phyloP scores from a whole-genome alignment of 768 basidiomycete species.

The Pulveroboletus frians region DNA sequence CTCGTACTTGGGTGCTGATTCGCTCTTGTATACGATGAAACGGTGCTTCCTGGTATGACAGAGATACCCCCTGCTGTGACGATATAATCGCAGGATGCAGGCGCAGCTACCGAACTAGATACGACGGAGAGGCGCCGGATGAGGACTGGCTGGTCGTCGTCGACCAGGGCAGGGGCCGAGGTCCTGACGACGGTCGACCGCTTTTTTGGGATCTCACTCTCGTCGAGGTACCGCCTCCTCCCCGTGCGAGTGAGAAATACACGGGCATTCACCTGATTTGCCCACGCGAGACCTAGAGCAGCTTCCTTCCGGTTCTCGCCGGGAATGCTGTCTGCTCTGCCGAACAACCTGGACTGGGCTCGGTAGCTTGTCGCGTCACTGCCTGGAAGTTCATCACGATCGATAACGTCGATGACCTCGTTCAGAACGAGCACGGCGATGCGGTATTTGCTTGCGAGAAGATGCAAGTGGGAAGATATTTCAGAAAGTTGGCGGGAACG shows the following conservation, averaged over 20 bases:
- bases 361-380: constrained; percentile 49
- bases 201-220: constrained; percentile 29
- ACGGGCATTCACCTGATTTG: constrained; percentile 84
- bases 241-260: constrained; percentile 79
- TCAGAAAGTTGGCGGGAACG: constrained; percentile 66
- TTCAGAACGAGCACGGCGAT: constrained; percentile 83
- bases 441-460: constrained; percentile 55
- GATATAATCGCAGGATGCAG: constrained; percentile 69
- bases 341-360: constrained; percentile 75
- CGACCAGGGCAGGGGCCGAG: constrained; percentile 15
- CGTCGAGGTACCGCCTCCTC: constrained; percentile 53
- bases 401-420: constrained; percentile 80
- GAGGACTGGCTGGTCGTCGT: constrained; percentile 44
- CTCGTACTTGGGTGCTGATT: constrained; percentile 9
- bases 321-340: constrained; percentile 52
- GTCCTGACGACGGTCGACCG: constrained; percentile 11
- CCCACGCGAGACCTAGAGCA: constrained; percentile 85
- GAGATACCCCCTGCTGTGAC: constrained; percentile 59
- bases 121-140: constrained; percentile 72
- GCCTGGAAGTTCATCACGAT: constrained; percentile 22
- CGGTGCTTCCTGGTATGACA: constrained; percentile 23
- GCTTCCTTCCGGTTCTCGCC: constrained; percentile 71
- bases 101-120: constrained; percentile 60
- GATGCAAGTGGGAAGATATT: constrained; percentile 67
- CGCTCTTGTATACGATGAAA: constrained; percentile 4